Base-by-base conservation (phyloP, 2,329 filamentous ascomycete species). In the Fusarium xylarioides region DNA sequence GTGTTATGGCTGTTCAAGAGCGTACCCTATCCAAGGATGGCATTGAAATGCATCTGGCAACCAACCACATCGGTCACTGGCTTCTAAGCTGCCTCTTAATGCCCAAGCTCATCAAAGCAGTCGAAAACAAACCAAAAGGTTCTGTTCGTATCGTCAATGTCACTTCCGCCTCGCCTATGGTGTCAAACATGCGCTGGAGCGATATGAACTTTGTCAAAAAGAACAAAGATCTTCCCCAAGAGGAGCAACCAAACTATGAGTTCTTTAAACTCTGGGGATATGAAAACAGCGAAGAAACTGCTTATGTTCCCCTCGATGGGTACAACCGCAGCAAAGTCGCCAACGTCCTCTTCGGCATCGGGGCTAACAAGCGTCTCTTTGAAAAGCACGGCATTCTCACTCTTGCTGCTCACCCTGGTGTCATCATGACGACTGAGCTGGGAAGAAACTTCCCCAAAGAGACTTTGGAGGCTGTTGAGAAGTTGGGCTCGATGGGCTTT, bases 21-120 rank as follows among this genome's bases (percentile, higher is more conserved):
- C 65, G 63, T 0, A 62, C 32, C 2, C 7, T 68, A 0, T 16
- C 54, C 0, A 26, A 68, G 5, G 65, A 68, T 3, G 63, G 47
- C 0, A 46, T 68, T 10, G 65, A 68, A 2, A 28, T 68, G n/a
- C 65, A 68, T 21, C 63, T 68, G 0, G 65, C 65, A 1, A 68
- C 65, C 16, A 68, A 68, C 35, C 65, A 68, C 4, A 2, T 68
- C 11, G 65, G 65, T 1, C 65, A 68, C 4, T 68, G 63, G 65
- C 47, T 68, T 2, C 54, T 68, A 0, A 49, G 54, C 11, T 54
- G 63, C 3, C 54, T 68, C 1, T 4, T 68, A 1, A 68, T 68
- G 40, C 63, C 65, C 2, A 68, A 62, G 8, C 54, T 68, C 8
- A 68, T 68, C n/a, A 54, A 68, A 14, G 40, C 65, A 2, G 1